A percentile compares a stretch with the other conserved stretches of the same genome.
phyloP scores from a whole-genome alignment of 2,329 filamentous ascomycete genomes.

The Annulohypoxylon truncatum region DNA sequence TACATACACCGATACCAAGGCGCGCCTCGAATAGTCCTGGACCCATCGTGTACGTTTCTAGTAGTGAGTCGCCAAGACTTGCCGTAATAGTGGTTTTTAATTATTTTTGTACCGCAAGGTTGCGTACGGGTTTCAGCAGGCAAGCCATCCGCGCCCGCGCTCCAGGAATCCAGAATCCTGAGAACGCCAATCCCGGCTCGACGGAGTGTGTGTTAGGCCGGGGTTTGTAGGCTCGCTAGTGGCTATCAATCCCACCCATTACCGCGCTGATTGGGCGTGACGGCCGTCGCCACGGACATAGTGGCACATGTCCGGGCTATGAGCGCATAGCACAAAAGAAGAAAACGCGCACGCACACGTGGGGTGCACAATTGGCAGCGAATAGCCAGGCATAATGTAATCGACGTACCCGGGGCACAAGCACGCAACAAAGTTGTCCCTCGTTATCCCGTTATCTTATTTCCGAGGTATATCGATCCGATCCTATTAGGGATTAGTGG shows the following conservation, averaged over 20 bases:
- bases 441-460: conserved; percentile 29
- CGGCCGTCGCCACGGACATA: conserved; percentile 31
- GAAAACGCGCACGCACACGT: conserved; percentile 44
- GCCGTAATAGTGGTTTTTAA: conserved; percentile 38
- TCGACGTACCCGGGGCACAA: conserved; percentile 21
- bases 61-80: conserved; percentile 47
- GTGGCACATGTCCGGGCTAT: conserved; percentile 35
- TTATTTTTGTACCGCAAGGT: conserved; percentile 32
- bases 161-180: conserved; percentile 34
- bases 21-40: conserved; percentile 11
- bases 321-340: conserved; percentile 36
- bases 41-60: conserved; percentile 27
- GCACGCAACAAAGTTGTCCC: conserved; percentile 8
- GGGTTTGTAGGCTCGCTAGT: conserved; percentile 24
- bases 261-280: conserved; percentile 31
- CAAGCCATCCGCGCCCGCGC: conserved; percentile 29
- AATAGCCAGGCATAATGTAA: conserved; percentile 36
- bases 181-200: conserved; percentile 32
- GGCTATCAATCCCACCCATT: conserved; percentile 29
- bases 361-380: conserved; percentile 46
- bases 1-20: conserved; percentile 31
- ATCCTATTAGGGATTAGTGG: conserved; percentile 24
- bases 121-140: conserved; percentile 41
- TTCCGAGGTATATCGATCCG: conserved; percentile 30
- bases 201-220: conserved; percentile 27